Base-by-base conservation (phyloP, 2,329 filamentous ascomycete species). In the Cercospora berteroae region DNA sequence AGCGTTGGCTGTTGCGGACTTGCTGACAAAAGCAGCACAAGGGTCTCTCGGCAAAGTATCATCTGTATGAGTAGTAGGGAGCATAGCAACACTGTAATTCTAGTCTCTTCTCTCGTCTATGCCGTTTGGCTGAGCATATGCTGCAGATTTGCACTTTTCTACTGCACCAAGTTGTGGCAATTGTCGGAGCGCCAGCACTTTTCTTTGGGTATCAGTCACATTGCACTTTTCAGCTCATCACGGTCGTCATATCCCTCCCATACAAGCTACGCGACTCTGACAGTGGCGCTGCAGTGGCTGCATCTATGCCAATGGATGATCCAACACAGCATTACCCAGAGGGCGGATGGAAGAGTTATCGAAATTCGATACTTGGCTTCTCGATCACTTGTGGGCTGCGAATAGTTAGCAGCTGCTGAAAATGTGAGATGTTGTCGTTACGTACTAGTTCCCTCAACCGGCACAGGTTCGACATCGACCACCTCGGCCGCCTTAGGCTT, bases 401-500 rank as follows among this genome's bases (percentile, higher is more conserved):
- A 25, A n/a, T 23, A 2, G 60, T 63, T 29, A 63, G 60, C 44
- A n/a, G n/a, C 9, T 63, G 44, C 23, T 18, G 2, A 3, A 18
- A 23, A n/a, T n/a, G 9, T 9, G 25, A 10, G 52, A 23, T 2
- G 4, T 42, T 3, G 12, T 18, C 4, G 44, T 27, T 10, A 31
- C 48, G 8, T 42, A 57, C 48, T 61, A 12, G 67, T 29, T 23
- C 75, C 88, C 78, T 90, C 88, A 69, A 85, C 88, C 31, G 85
- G 81, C 72, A 83, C 76, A 44, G 89, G 85, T 78, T 86, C 79
- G 68, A 90, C 81, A 39, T 83, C 87, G 31, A 83, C 86, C 64
- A 89, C 84, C 80, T 91, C 89, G 2, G 88, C 89, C 12, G 88
- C 87, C 82, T 78, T 72, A 79, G 79, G 64, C 81, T 81, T 57